Conservation (phyloP, 208 protist species). For the Novymonas esmeraldas region DNA sequence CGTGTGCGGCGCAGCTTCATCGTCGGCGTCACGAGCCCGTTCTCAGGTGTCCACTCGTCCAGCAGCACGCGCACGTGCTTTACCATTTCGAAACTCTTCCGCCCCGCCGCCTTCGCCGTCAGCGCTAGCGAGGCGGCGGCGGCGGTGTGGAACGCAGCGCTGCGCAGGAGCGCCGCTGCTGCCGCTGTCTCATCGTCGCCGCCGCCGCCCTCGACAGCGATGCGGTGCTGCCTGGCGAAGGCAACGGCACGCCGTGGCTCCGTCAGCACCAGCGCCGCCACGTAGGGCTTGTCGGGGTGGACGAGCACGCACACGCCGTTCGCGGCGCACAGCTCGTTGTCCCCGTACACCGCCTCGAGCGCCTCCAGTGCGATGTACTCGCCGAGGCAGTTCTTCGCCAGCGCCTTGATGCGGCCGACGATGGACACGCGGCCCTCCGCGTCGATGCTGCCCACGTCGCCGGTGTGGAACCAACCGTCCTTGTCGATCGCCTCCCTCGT, state of each 20-base stretch:
- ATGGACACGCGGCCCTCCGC: conserved; percentile 85
- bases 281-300: conserved; percentile 80
- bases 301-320: conserved; percentile 84
- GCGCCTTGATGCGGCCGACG: conserved; percentile 91
- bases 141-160: conserved; percentile 40
- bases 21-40: conserved; percentile 71
- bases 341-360: conserved; percentile 76
- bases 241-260: conserved; percentile 40
- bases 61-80: conserved; percentile 59
- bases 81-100: conserved; percentile 52
- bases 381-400: conserved; percentile 93
- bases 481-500: conserved; percentile 71
- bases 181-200: conserved; percentile 45
- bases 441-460: conserved; percentile 74
- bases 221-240: conserved; percentile 78
- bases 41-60: conserved; percentile 83
- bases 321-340: conserved; percentile 58
- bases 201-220: neutral
- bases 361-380: conserved; percentile 93
- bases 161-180: conserved; percentile 44
- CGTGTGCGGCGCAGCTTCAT: conserved; percentile 64
- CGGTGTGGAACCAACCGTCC: conserved; percentile 48
- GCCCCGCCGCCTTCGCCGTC: conserved; percentile 29
- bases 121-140: conserved; percentile 43
- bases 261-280: conserved; percentile 54